Conservation (phyloP, 108 stramenopile genomes). For the Chaetoceros muelleri region DNA sequence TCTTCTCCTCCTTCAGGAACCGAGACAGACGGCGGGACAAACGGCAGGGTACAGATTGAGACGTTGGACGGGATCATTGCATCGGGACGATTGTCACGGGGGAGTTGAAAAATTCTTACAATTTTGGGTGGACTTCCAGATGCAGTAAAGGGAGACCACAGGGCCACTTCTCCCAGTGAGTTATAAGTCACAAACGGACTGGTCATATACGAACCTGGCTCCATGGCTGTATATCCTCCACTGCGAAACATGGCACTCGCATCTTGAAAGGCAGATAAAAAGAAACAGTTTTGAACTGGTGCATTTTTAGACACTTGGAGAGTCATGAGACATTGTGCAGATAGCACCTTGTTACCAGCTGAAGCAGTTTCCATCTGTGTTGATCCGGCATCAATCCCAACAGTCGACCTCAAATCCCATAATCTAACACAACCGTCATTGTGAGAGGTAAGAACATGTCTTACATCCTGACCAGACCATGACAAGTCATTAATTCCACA, state of each 20-base stretch:
- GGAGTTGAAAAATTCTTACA: slow-evolving; percentile 37
- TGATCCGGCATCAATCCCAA: background rate
- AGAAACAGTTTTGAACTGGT: slow-evolving; percentile 18
- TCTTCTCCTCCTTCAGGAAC: slow-evolving; percentile 18
- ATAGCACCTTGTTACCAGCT: background rate
- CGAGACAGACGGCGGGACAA: slow-evolving; percentile 28
- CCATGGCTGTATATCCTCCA: background rate
- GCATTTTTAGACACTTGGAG: background rate
- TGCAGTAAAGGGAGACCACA: slow-evolving; percentile 56
- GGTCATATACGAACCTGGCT: slow-evolving; percentile 17
- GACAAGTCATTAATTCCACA: slow-evolving; percentile 40
- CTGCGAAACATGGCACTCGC: background rate
- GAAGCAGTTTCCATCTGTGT: background rate
- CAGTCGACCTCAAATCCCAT: slow-evolving; percentile 41
- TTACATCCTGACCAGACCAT: slow-evolving; percentile 42
- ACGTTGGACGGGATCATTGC: slow-evolving; percentile 31
- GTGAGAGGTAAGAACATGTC: slow-evolving; percentile 52
- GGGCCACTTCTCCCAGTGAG: slow-evolving; percentile 15
- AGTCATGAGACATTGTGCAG: background rate
- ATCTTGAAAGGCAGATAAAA: slow-evolving; percentile 14
- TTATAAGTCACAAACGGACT: slow-evolving; percentile 57
- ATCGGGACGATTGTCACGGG: slow-evolving; percentile 15
- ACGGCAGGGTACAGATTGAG: slow-evolving; percentile 40
- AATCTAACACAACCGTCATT: slow-evolving; percentile 47
- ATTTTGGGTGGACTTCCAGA: slow-evolving; percentile 18